Percentiles rank a stretch among this genome's conserved stretches.
These are phyloP conservation scores for Aspergillus bridgeri DNA, from an alignment of 495 filamentous ascomycete species.

Conservation along the genomic window DNA sequence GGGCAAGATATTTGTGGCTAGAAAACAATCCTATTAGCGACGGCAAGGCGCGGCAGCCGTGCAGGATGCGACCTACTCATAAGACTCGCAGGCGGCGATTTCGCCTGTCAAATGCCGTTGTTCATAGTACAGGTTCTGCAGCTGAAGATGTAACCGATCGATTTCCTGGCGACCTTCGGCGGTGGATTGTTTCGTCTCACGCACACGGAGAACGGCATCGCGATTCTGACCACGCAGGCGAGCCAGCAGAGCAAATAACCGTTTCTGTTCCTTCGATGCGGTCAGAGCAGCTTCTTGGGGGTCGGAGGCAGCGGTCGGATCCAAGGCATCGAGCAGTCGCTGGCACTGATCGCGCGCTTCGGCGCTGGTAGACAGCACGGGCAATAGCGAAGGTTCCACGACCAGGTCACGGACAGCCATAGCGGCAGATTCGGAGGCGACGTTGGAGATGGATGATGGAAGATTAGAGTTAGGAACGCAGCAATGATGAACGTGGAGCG, in stretches of 20 bases:
- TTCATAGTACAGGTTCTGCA: slow-evolving; percentile 97
- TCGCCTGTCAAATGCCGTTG: slow-evolving; percentile 86
- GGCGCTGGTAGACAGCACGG: slow-evolving; percentile 68
- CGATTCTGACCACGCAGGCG: slow-evolving; percentile 82
- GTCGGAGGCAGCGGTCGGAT: slow-evolving; percentile 41
- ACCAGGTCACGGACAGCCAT: slow-evolving; percentile 61
- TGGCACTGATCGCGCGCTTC: slow-evolving; percentile 71
- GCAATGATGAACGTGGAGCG: slow-evolving; percentile 19
- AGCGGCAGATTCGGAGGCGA: slow-evolving; percentile 4
- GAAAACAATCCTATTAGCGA: slow-evolving; percentile 10
- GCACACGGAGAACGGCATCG: slow-evolving; percentile 70
- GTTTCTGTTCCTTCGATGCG: slow-evolving; percentile 73
- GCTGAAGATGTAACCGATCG: slow-evolving; percentile 82
- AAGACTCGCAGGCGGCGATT: slow-evolving; percentile 85
- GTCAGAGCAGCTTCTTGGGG: slow-evolving; percentile 54
- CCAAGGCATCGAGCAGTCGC: slow-evolving; percentile 60
- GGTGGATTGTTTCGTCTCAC: slow-evolving; percentile 82
- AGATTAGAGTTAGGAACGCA: background rate
- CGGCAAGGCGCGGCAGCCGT: background rate
- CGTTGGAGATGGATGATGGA: background rate
- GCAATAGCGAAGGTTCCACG: slow-evolving; percentile 63
- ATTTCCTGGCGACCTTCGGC: slow-evolving; percentile 87
- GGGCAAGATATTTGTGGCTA: slow-evolving; percentile 82
- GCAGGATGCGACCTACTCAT: slow-evolving; percentile 63
- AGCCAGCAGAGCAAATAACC: slow-evolving; percentile 72